Percentiles rank a stretch among this genome's conserved stretches.
Evolutionary conservation across 2,329 filamentous ascomycete genomes (phyloP).

Genomic region (Didymella keratinophila): DNA sequence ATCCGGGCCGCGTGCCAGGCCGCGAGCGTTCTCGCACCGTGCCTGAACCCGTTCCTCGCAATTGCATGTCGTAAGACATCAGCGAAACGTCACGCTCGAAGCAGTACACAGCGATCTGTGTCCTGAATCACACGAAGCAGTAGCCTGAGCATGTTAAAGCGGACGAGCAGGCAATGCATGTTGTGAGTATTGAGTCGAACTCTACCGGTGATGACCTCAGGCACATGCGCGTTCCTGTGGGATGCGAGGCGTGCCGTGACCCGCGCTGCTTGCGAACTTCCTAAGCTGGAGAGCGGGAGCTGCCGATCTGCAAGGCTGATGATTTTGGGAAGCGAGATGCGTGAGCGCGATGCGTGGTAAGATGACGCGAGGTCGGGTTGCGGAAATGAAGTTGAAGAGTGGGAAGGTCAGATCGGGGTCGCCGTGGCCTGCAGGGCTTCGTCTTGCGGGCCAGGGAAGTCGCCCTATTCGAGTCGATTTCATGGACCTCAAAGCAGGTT

Average conservation of each 20-base stretch:
- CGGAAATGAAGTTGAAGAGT: constrained; percentile 7
- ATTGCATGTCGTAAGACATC: no score
- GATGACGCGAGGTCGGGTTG: constrained; percentile 4
- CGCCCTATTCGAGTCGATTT: no score
- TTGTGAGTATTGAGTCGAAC: neutral
- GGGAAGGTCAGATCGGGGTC: constrained; percentile 4
- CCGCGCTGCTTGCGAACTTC: constrained; percentile 14
- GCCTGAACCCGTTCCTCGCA: neutral
- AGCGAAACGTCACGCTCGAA: no score
- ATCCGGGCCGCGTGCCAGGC: constrained; percentile 26
- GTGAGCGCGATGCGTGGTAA: neutral
- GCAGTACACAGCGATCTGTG: neutral
- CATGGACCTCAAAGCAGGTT: neutral
- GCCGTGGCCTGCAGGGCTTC: neutral
- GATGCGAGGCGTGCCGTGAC: constrained; percentile 8
- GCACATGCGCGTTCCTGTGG: neutral
- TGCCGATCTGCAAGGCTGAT: constrained; percentile 15
- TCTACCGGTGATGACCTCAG: neutral
- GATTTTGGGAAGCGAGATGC: neutral
- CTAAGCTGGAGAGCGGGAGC: constrained; percentile 4
- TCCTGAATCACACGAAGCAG: neutral
- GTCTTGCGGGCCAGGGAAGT: no score
- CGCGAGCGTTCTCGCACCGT: constrained; percentile 1
- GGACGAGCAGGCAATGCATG: neutral
- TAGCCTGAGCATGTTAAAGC: neutral